Conservation (phyloP, 768 basidiomycete genomes). For the Mycena vitilis region DNA sequence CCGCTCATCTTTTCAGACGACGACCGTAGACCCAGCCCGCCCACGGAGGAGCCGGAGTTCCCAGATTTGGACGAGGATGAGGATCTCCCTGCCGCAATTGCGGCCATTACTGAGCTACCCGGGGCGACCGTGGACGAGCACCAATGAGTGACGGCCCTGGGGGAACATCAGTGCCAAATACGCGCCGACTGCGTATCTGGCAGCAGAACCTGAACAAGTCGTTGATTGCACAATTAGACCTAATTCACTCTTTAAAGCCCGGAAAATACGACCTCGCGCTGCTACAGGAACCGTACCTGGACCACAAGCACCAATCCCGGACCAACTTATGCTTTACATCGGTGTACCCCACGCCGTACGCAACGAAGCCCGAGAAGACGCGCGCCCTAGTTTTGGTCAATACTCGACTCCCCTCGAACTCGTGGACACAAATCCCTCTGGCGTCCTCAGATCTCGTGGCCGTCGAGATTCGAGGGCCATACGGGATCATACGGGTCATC, state of each 20-base stretch:
- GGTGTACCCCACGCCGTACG: slow-evolving; percentile 43
- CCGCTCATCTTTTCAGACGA: neutral
- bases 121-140: slow-evolving; percentile 4
- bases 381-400: slow-evolving; percentile 24
- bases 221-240: slow-evolving; percentile 3
- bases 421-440: slow-evolving; percentile 18
- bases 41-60: neutral
- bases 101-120: neutral
- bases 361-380: neutral
- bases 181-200: slow-evolving; percentile 29
- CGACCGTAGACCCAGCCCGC: too few species aligned
- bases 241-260: slow-evolving; percentile 26
- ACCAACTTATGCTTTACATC: slow-evolving; percentile 32
- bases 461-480: slow-evolving; percentile 16
- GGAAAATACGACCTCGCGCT: slow-evolving; percentile 38
- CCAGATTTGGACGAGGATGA: neutral
- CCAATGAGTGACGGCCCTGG: neutral
- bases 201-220: slow-evolving; percentile 47
- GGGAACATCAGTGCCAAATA: too few species aligned
- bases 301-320: slow-evolving; percentile 27
- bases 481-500: slow-evolving; percentile 37
- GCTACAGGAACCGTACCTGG: slow-evolving; percentile 48
- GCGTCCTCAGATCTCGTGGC: slow-evolving; percentile 30
- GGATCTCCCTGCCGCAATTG: too few species aligned
- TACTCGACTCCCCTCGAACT: neutral